A percentile compares a stretch with the other conserved stretches of the same genome.
phyloP scores from a whole-genome alignment of 1,284 basidiomycete species.

The Ceratobasidium sp. region DNA sequence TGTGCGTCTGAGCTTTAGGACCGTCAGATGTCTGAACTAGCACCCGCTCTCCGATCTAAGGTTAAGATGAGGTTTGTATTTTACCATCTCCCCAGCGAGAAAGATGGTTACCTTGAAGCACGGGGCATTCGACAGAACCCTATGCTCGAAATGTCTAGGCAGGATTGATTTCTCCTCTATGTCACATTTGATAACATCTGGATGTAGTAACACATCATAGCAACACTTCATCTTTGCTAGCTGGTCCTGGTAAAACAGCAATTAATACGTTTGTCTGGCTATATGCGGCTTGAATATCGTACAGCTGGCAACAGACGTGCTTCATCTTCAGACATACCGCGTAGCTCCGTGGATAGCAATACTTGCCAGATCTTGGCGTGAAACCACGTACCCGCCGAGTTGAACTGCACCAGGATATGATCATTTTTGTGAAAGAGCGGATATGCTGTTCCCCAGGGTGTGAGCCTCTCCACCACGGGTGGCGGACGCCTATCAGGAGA shows the following conservation, averaged over 20 bases:
- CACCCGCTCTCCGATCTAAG: constrained; percentile 3
- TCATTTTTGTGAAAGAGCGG: neutral
- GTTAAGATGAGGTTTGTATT: neutral
- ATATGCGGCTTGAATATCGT: neutral
- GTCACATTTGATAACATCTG: neutral
- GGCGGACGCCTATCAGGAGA: neutral
- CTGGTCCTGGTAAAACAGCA: no score
- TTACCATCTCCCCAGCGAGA: neutral
- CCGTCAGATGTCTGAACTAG: neutral
- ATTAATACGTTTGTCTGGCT: no score
- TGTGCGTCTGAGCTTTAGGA: neutral
- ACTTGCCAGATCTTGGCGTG: neutral
- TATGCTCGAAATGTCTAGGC: neutral
- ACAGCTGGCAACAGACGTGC: neutral
- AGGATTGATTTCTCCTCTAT: neutral
- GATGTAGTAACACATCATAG: neutral
- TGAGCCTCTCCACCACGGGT: neutral
- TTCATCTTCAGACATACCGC: neutral
- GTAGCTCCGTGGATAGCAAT: neutral
- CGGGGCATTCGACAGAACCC: neutral
- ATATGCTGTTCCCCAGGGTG: neutral
- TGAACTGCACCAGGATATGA: neutral
- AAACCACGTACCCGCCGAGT: neutral
- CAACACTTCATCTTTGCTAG: neutral
- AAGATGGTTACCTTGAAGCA: neutral